These are phyloP conservation scores for Diaporthe ampelina DNA, from an alignment of 2,329 filamentous ascomycete genomes.

Conservation along the genomic window DNA sequence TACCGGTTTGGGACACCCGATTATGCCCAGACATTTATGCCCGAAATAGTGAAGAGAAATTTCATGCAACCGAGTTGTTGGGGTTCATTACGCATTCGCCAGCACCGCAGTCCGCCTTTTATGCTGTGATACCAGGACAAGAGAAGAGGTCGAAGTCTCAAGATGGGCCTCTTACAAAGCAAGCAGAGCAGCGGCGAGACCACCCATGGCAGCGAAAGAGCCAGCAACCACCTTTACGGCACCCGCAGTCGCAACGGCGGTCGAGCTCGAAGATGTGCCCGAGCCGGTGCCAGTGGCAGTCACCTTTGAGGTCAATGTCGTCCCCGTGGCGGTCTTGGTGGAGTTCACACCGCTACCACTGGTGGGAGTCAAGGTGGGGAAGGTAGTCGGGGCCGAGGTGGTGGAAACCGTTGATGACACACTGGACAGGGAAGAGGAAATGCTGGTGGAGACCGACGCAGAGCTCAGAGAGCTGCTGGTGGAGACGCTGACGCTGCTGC, in stretches of 20 bases:
- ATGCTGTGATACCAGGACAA: neutral
- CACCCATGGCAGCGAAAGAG: constrained; percentile 56
- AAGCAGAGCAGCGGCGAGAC: constrained; percentile 57
- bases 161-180: constrained; percentile 56
- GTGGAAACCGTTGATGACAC: constrained; percentile 43
- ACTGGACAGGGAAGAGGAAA: constrained; percentile 19
- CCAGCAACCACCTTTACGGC: constrained; percentile 53
- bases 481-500: constrained; percentile 44
- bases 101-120: constrained; percentile 9
- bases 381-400: constrained; percentile 46
- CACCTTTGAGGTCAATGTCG: constrained; percentile 40
- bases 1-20: neutral
- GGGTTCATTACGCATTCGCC: constrained; percentile 15
- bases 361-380: constrained; percentile 44
- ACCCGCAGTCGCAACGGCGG: constrained; percentile 40
- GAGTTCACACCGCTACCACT: constrained; percentile 43
- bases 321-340: constrained; percentile 41
- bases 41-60: constrained; percentile 1
- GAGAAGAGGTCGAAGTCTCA: neutral
- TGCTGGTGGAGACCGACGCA: constrained; percentile 41
- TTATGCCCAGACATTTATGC: constrained; percentile 18
- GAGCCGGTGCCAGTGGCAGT: constrained; percentile 36
- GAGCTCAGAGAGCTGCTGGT: constrained; percentile 47
- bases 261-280: constrained; percentile 26
- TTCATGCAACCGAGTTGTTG: constrained; percentile 27